Percentiles rank a stretch among this genome's conserved stretches.
Conservation (phyloP, 257 asterid species). For the Prunella vulgaris region DNA sequence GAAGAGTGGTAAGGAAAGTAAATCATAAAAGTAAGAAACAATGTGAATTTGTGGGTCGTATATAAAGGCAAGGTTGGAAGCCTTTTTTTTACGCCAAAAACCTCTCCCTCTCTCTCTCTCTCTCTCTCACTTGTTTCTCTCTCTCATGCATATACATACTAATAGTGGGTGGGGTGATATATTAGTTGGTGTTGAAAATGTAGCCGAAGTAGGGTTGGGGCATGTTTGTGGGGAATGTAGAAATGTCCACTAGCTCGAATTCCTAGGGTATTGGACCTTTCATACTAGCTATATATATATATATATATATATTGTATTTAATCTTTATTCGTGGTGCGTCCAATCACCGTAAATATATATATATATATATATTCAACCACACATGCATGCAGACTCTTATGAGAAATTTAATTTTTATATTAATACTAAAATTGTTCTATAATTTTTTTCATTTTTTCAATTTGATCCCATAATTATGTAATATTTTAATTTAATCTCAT, state of each 20-base stretch:
- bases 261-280: conserved; percentile 32
- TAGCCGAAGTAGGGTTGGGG: conserved; percentile 34
- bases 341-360: not conserved
- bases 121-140: conserved; percentile 11
- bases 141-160: not conserved
- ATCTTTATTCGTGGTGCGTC: not conserved
- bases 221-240: conserved; percentile 47
- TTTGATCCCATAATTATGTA: too few species aligned
- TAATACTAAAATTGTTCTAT: too few species aligned
- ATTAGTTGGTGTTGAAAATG: conserved; percentile 25
- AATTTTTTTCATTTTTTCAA: too few species aligned
- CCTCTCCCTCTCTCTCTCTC: too few species aligned
- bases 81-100: conserved; percentile 1
- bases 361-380: too few species aligned
- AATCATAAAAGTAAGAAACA: conserved; percentile 16
- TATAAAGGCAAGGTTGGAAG: conserved; percentile 46
- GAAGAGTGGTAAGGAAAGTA: conserved; percentile 12
- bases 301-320: too few species aligned
- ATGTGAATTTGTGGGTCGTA: conserved; percentile 22
- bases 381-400: not conserved
- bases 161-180: not conserved
- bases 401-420: too few species aligned
- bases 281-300: not conserved
- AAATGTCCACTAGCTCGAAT: conserved; percentile 41
- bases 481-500: too few species aligned